Percentiles rank a stretch among this genome's conserved stretches.
Conservation (phyloP, 2,329 filamentous ascomycete species). For the Neocucurbitaria cava region DNA sequence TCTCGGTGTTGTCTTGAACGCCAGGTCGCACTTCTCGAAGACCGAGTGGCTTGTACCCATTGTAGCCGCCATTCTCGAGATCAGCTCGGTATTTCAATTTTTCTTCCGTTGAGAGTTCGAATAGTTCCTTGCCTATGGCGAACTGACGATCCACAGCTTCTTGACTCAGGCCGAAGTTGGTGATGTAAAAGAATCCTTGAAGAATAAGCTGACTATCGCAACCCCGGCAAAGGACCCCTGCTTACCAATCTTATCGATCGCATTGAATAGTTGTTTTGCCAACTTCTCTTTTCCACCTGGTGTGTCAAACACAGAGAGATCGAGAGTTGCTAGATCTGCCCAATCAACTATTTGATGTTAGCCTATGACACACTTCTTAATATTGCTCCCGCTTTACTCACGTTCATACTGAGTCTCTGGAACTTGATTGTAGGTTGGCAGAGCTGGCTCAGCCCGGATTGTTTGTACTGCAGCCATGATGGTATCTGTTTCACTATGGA, state of each 20-base stretch:
- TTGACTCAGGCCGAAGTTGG: slow-evolving; percentile 22
- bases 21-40: slow-evolving; percentile 38
- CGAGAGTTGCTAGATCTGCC: slow-evolving; percentile 21
- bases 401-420: slow-evolving; percentile 13
- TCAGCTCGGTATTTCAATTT: slow-evolving; percentile 20
- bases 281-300: slow-evolving; percentile 62
- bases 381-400: neutral
- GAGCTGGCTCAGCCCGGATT: neutral
- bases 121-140: slow-evolving; percentile 18
- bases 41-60: slow-evolving; percentile 48
- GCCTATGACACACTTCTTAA: neutral
- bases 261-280: slow-evolving; percentile 61
- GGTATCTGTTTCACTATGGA: neutral
- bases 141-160: slow-evolving; percentile 25
- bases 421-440: slow-evolving; percentile 8
- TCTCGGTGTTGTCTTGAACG: slow-evolving; percentile 62
- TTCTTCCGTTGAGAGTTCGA: slow-evolving; percentile 17
- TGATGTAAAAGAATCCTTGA: slow-evolving; percentile 27
- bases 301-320: slow-evolving; percentile 60
- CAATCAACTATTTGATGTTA: slow-evolving; percentile 4
- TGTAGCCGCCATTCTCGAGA: slow-evolving; percentile 52
- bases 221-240: neutral
- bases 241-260: slow-evolving; percentile 43
- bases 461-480: slow-evolving; percentile 10
- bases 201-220: neutral